Conservation (phyloP, 352 stramenopile genomes). For the Globisporangium radiosum region DNA sequence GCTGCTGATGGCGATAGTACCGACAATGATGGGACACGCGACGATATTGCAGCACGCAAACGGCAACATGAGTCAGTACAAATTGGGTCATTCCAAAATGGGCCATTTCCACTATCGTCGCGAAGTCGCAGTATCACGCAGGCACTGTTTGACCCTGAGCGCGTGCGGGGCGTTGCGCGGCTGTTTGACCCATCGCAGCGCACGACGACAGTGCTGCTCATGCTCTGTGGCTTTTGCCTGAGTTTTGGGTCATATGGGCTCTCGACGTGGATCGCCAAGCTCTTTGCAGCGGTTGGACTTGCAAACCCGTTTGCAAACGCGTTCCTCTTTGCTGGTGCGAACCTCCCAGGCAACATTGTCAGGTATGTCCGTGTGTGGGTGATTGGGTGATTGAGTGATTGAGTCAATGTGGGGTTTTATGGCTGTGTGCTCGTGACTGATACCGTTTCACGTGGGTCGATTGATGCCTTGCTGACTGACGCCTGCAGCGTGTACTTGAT, state of each 20-base stretch:
- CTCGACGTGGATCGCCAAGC: constrained; percentile 91
- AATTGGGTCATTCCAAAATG: no score
- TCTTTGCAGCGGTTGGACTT: constrained; percentile 86
- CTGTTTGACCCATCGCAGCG: constrained; percentile 44
- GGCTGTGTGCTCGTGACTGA: no score
- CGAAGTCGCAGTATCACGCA: constrained; percentile 35
- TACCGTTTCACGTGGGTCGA: no score
- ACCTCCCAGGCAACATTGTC: constrained; percentile 88
- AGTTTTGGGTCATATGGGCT: constrained; percentile 91
- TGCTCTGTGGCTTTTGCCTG: constrained; percentile 62
- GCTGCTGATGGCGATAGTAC: no score
- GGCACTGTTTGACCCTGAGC: constrained; percentile 61
- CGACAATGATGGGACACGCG: neutral
- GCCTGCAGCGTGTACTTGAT: constrained; percentile 52
- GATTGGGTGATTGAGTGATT: neutral
- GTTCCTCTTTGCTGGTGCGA: constrained; percentile 88
- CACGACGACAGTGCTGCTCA: constrained; percentile 48
- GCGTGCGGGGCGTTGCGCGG: constrained; percentile 30
- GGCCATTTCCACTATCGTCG: neutral
- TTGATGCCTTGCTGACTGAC: no score
- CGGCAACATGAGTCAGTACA: neutral
- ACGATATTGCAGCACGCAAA: constrained; percentile 8
- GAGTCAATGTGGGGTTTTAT: neutral
- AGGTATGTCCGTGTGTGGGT: constrained; percentile 25
- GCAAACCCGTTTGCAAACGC: constrained; percentile 89